phyloP scores from a whole-genome alignment of 805 yeast species.

The Candida sonorensis region DNA sequence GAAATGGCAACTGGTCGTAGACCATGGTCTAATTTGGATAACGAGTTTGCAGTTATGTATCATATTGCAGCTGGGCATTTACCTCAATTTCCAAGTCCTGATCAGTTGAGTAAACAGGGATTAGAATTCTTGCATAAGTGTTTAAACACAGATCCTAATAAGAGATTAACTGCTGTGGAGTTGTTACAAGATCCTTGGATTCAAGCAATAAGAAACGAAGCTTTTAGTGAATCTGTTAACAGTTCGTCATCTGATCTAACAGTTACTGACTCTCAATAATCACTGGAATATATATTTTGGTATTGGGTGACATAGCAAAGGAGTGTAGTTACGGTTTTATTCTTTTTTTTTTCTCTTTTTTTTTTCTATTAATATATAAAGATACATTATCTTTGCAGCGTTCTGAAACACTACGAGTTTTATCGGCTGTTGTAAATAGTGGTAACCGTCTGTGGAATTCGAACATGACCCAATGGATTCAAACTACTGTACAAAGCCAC shows the following conservation, averaged over 20 bases:
- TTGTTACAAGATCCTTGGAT: constrained; percentile 89
- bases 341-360: too few relatives aligned
- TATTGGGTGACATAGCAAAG: too few relatives aligned
- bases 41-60: constrained; percentile 98
- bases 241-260: constrained; percentile 13
- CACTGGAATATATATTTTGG: too few relatives aligned
- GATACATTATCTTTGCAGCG: too few relatives aligned
- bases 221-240: constrained; percentile 43
- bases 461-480: too few relatives aligned
- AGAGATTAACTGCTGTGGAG: constrained; percentile 79
- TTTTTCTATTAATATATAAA: too few relatives aligned
- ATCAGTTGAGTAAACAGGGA: constrained; percentile 74
- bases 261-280: background rate
- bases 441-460: too few relatives aligned
- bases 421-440: too few relatives aligned
- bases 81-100: constrained; percentile 76
- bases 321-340: too few relatives aligned
- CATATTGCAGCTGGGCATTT: constrained; percentile 93
- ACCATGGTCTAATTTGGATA: constrained; percentile 95
- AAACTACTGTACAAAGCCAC: too few relatives aligned
- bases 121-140: constrained; percentile 64
- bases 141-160: constrained; percentile 73
- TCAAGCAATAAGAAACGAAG: constrained; percentile 58
- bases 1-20: constrained; percentile 96
- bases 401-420: too few relatives aligned